These are phyloP conservation scores for Fraxinus xanthoxyloides DNA, from an alignment of 305 asterid species.

Conservation along the genomic window DNA sequence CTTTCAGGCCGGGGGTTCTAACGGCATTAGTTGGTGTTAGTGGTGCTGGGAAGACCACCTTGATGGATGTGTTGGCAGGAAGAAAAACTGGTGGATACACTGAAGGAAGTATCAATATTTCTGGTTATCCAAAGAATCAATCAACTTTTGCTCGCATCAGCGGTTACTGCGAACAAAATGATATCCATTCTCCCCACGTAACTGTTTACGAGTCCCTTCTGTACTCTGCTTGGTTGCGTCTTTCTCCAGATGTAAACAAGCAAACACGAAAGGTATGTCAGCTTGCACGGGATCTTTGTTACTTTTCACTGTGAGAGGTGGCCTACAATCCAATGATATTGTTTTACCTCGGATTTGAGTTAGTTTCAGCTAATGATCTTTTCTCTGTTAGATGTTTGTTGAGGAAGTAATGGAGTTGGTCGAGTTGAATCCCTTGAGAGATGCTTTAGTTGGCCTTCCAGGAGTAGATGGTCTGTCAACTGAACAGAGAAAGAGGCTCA, in stretches of 20 bases:
- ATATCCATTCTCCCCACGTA: constrained; percentile 88
- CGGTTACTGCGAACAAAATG: constrained; percentile 93
- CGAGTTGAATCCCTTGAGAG: constrained; percentile 65
- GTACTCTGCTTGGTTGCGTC: constrained; percentile 94
- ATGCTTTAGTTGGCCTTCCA: constrained; percentile 86
- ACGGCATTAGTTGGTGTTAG: constrained; percentile 97
- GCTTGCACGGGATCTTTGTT: background rate
- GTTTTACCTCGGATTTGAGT: background rate
- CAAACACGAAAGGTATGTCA: constrained; percentile 53
- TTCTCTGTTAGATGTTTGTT: constrained; percentile 62
- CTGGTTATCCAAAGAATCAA: constrained; percentile 86
- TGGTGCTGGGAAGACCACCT: constrained; percentile 95
- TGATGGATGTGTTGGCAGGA: constrained; percentile 96
- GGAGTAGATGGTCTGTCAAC: constrained; percentile 94
- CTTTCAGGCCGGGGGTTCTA: constrained; percentile 90
- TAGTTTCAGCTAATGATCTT: background rate
- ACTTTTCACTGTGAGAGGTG: background rate
- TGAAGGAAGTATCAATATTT: constrained; percentile 75
- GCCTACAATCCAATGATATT: background rate
- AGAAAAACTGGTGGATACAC: constrained; percentile 86
- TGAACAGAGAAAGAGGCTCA: constrained; percentile 92
- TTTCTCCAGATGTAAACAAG: constrained; percentile 65
- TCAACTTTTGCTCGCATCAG: constrained; percentile 83
- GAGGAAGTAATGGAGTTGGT: constrained; percentile 94
- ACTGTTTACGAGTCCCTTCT: constrained; percentile 84